Evolutionary conservation across 2,329 filamentous ascomycete species (phyloP).

Genomic region (Fusarium phyllophilum): DNA sequence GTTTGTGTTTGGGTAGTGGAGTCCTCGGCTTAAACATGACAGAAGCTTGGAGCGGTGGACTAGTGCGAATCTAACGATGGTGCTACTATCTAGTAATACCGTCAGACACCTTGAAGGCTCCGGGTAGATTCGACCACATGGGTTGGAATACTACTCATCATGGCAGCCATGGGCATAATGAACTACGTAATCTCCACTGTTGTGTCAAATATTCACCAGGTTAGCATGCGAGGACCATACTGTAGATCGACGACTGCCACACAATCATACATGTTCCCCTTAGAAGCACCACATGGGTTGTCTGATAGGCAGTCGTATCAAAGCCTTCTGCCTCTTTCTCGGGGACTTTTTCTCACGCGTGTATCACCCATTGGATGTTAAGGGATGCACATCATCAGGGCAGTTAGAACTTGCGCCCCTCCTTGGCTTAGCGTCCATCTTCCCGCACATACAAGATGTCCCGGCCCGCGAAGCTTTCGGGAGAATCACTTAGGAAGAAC

Average conservation of each 20-base stretch:
- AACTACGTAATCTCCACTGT: slow-evolving; percentile 14
- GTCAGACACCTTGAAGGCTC: slow-evolving; percentile 3
- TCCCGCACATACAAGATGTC: slow-evolving; percentile 34
- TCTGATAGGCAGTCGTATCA: slow-evolving; percentile 21
- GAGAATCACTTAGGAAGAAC: slow-evolving; percentile 18
- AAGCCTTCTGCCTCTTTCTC: slow-evolving; percentile 22
- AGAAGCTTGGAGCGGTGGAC: slow-evolving; percentile 1
- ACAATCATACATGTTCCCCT: neutral
- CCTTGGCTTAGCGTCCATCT: slow-evolving; percentile 27
- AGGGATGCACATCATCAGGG: slow-evolving; percentile 35
- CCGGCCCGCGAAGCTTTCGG: slow-evolving; percentile 37
- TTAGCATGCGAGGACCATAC: neutral
- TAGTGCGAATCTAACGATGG: slow-evolving; percentile 1
- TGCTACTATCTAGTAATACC: neutral
- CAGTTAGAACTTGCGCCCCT: slow-evolving; percentile 12
- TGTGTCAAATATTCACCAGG: neutral
- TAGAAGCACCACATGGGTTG: slow-evolving; percentile 10
- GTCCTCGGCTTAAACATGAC: neutral
- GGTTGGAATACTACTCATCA: slow-evolving; percentile 4
- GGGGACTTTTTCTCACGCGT: slow-evolving; percentile 22
- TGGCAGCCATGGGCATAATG: neutral
- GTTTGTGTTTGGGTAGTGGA: neutral
- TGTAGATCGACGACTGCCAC: neutral
- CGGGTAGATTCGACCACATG: slow-evolving; percentile 5
- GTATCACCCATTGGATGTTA: slow-evolving; percentile 25